Evolutionary conservation across 192 early-diverging fungal genomes (phyloP), one percentile per base, ranked within the genome.

Genomic region (Rhizophlyctis rosea): DNA sequence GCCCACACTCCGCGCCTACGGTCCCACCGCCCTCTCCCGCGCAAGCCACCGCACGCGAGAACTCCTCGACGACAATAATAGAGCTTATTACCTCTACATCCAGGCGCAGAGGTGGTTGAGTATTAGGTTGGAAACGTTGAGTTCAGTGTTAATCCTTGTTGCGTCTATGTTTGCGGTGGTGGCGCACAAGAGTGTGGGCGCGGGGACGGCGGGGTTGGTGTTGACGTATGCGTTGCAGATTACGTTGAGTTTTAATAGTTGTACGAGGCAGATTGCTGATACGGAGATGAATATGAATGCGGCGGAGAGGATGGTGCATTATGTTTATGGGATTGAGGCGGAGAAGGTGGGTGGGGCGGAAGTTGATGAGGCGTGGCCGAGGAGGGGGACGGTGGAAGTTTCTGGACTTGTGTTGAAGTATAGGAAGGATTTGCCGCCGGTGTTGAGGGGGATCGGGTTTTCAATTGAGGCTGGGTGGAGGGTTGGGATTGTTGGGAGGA

Each of bases 221-320:
- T 31, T 77, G 34, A 49, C 58, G 9, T 77, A 77, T 33, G 53
- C 75, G n/a, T 25, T 77, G 30, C 69, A 72, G 55, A 79, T 91
- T 56, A 88, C 87, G 33, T 75, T 77, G 29, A 79, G 78, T 4
- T 80, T 93, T 49, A 86, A 84, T 62, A 86, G 85, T 74, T 83
- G 81, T 25, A 85, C 87, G 23, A 69, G 88, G 30, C 76, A 77
- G 54, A 77, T 74, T 44, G 77, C 82, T 5, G 68, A 71, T 47
- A 66, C 85, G 14, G 76, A 82, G 50, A 81, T 79, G 62, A 53
- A 34, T 18, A 78, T 83, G 68, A 80, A 82, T 50, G 77, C 90
- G 0, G 87, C 94, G 35, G 95, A 98, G 73, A 87, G 95, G 44
- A 76, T 96, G 23, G 68, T 80, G 27, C 92, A 96, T 73, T 98